phyloP scores from a whole-genome alignment of 257 asterid species.

The Lithospermum erythrorhizon region DNA sequence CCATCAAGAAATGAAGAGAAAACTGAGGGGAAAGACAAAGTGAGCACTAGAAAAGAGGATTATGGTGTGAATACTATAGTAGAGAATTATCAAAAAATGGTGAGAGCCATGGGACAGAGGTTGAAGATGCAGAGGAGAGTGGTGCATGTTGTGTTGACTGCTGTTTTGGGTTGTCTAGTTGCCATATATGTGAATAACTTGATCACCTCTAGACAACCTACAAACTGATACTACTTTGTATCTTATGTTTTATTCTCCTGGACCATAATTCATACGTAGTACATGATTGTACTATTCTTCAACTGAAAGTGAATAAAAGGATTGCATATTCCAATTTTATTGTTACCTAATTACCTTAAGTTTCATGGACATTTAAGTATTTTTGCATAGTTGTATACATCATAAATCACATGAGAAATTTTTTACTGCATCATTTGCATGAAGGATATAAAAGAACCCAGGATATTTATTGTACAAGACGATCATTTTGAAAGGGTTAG shows the following conservation, averaged over 20 bases:
- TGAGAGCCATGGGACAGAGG: conserved; percentile 20
- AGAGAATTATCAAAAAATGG: conserved; percentile 11
- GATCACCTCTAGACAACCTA: conserved; percentile 17
- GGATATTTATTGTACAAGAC: too few species aligned
- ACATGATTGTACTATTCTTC: too few species aligned
- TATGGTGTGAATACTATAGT: conserved; percentile 1
- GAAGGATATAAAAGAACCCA: too few species aligned
- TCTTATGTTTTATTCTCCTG: background rate
- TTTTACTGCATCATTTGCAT: too few species aligned
- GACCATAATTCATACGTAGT: too few species aligned
- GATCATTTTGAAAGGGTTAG: too few species aligned
- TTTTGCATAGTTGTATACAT: too few species aligned
- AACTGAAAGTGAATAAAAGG: background rate
- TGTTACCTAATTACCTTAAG: too few species aligned
- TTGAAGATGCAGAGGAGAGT: conserved; percentile 38
- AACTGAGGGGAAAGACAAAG: conserved; percentile 6
- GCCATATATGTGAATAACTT: conserved; percentile 29
- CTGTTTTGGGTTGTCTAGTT: conserved; percentile 30
- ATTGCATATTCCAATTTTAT: too few species aligned
- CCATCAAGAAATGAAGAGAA: background rate
- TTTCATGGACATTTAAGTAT: too few species aligned
- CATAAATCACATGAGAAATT: too few species aligned
- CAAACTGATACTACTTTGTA: conserved; percentile 13
- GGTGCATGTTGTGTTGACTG: conserved; percentile 18
- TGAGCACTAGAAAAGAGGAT: background rate